A percentile compares a stretch with the other conserved stretches of the same genome.
Evolutionary conservation across 176 grass and related monocot species (phyloP).

Genomic region (Zizania latifolia): DNA sequence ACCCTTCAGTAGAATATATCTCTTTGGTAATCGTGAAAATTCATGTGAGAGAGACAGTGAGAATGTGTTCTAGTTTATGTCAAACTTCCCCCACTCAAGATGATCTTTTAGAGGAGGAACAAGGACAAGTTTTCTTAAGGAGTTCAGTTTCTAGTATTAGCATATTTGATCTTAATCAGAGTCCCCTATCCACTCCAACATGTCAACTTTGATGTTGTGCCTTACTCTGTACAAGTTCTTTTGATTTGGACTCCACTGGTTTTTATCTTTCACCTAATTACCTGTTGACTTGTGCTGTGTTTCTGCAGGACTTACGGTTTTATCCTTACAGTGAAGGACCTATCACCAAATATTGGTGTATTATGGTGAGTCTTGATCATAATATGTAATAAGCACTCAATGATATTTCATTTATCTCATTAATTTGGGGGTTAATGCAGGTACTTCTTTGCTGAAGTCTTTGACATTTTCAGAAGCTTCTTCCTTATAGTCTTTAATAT

Average conservation of each 20-base stretch:
- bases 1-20: not conserved
- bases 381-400: not conserved
- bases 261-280: conserved; percentile 2
- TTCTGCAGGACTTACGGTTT: conserved; percentile 83
- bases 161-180: not conserved
- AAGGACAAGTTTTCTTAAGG: not conserved
- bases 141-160: conserved; percentile 13
- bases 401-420: conserved; percentile 29
- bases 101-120: not conserved
- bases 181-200: not conserved
- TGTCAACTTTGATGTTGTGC: not conserved
- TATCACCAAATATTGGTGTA: conserved; percentile 81
- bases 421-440: conserved; percentile 49
- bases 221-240: not conserved
- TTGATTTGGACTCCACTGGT: not conserved
- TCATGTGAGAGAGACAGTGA: not conserved
- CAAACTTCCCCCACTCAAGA: not conserved
- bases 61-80: not conserved
- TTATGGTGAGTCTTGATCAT: conserved; percentile 54
- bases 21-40: not conserved
- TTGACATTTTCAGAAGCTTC: conserved; percentile 90
- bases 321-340: conserved; percentile 73
- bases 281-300: conserved; percentile 3
- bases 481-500: conserved; percentile 96
- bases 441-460: conserved; percentile 99